Evolutionary conservation across 805 yeast species (phyloP).

Genomic region (Scheffersomyces ergatensis): DNA sequence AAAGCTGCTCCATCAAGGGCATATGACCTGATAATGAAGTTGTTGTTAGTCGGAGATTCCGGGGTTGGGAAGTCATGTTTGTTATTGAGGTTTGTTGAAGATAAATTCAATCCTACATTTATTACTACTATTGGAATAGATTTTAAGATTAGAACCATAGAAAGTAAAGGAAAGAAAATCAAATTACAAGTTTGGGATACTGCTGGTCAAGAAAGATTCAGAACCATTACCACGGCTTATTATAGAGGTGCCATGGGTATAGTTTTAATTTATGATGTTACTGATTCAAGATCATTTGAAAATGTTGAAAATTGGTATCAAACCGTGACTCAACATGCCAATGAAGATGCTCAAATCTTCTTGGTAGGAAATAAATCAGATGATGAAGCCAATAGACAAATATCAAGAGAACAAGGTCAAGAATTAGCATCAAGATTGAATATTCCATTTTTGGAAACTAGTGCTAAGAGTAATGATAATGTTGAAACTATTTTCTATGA

Average conservation of each 20-base stretch:
- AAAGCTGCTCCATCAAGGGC: constrained; percentile 62
- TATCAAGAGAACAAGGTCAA: constrained; percentile 87
- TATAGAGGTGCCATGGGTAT: constrained; percentile 90
- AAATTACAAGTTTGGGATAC: constrained; percentile 97
- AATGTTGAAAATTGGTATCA: constrained; percentile 93
- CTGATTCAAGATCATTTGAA: constrained; percentile 88
- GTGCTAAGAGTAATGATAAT: constrained; percentile 90
- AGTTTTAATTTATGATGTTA: constrained; percentile 78
- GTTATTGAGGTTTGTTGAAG: constrained; percentile 89
- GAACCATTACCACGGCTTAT: constrained; percentile 92
- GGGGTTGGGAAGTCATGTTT: constrained; percentile 89
- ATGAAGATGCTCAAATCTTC: constrained; percentile 91
- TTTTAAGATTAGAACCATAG: constrained; percentile 95
- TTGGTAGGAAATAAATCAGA: constrained; percentile 96
- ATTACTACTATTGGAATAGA: constrained; percentile 98
- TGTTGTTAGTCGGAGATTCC: constrained; percentile 90
- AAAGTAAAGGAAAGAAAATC: constrained; percentile 86
- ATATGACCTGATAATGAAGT: constrained; percentile 88
- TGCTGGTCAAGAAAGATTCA: constrained; percentile 95
- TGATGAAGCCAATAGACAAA: constrained; percentile 82
- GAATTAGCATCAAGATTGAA: constrained; percentile 81
- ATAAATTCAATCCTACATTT: constrained; percentile 93
- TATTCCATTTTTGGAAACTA: constrained; percentile 90
- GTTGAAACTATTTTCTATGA: constrained; percentile 91
- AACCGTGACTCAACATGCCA: constrained; percentile 95